Evolutionary conservation across 139 green algal genomes (phyloP).

Genomic region (Pleodorina starrii): DNA sequence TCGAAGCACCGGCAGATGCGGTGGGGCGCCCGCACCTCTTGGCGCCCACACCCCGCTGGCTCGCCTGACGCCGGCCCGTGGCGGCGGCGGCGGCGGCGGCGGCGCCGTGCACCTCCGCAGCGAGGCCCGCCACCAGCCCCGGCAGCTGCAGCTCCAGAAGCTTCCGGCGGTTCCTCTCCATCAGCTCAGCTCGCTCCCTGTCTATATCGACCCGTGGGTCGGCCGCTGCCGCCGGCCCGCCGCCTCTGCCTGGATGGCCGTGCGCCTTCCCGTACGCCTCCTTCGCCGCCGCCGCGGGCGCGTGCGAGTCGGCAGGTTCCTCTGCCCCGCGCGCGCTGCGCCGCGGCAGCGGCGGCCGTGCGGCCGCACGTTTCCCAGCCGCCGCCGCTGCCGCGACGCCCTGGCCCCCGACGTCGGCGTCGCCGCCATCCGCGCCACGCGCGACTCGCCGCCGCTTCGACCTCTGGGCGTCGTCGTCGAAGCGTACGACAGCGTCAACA

Average conservation of each 20-base stretch:
- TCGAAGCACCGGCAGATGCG: no score
- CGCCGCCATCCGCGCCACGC: no score
- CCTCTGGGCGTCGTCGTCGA: neutral
- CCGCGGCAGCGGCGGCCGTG: neutral
- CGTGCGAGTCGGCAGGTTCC: neutral
- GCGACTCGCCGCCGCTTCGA: neutral
- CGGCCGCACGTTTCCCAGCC: neutral
- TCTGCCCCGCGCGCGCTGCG: neutral
- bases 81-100: neutral
- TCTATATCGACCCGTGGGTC: neutral
- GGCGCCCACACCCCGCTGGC: conserved; percentile 25
- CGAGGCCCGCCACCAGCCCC: neutral
- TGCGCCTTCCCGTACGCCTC: no score
- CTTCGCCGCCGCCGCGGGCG: neutral
- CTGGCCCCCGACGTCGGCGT: no score
- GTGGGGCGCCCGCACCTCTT: conserved; percentile 32
- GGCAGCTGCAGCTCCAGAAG: conserved; percentile 34
- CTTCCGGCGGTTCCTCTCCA: conserved; percentile 44
- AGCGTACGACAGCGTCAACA: neutral
- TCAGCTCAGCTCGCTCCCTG: neutral
- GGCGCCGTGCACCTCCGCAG: neutral
- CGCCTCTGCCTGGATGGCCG: no score
- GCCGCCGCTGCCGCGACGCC: neutral
- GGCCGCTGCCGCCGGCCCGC: neutral
- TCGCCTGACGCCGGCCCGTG: neutral